Evolutionary conservation across 2,329 filamentous ascomycete genomes (phyloP).

Genomic region (Penicillium expansum): DNA sequence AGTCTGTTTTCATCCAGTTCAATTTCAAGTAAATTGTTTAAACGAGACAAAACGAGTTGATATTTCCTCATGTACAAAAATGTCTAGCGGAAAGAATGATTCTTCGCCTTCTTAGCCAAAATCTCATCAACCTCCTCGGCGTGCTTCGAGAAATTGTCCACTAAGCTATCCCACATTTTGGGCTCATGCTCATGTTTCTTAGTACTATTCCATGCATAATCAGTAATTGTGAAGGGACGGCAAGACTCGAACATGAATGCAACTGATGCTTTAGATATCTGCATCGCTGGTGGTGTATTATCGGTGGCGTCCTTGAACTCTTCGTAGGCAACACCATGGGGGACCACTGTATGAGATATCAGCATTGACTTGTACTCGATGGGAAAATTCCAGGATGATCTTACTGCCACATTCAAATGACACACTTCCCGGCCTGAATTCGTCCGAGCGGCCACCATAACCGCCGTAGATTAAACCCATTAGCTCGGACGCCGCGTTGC

Average conservation of each 20-base stretch:
- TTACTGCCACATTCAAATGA: conserved; percentile 38
- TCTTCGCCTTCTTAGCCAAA: conserved; percentile 33
- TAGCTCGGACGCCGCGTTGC: conserved; percentile 41
- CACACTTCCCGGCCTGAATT: conserved; percentile 35
- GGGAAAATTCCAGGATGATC: not conserved
- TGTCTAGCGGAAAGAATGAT: conserved; percentile 13
- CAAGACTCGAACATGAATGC: conserved; percentile 39
- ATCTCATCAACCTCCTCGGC: conserved; percentile 49
- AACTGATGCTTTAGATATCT: conserved; percentile 34
- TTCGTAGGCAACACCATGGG: conserved; percentile 37
- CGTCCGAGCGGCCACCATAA: conserved; percentile 36
- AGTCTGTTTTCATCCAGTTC: not conserved
- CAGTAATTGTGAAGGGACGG: conserved; percentile 37
- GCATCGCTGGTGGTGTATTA: conserved; percentile 26
- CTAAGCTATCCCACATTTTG: conserved; percentile 55
- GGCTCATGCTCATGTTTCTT: conserved; percentile 49
- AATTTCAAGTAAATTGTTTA: not conserved
- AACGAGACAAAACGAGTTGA: not conserved
- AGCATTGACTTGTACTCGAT: not conserved
- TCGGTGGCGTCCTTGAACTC: conserved; percentile 34
- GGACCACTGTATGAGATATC: conserved; percentile 29
- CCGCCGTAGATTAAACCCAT: conserved; percentile 40
- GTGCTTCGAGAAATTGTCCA: conserved; percentile 53
- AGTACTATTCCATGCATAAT: conserved; percentile 36
- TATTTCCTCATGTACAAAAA: not conserved